Conservation (phyloP, 78 protist genomes). For the slime mould (Dictyostelium discoideum) region DNA sequence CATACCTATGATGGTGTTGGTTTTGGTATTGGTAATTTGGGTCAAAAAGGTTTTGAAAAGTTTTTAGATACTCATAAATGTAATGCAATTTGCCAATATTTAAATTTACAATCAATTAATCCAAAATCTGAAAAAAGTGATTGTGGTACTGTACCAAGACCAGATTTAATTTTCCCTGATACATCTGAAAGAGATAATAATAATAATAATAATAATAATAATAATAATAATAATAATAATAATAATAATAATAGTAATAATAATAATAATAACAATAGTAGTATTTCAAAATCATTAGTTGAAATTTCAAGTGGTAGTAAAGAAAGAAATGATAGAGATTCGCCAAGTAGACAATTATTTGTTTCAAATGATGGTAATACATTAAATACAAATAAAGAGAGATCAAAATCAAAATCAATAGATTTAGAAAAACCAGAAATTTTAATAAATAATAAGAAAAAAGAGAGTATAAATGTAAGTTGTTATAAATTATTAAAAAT, state of each 20-base stretch:
- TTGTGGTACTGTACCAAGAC: slow-evolving; percentile 80
- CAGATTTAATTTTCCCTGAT: slow-evolving; percentile 67
- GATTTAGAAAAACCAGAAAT: slow-evolving; percentile 31
- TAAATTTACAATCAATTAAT: slow-evolving; percentile 51
- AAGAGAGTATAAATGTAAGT: neutral
- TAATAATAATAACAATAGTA: neutral
- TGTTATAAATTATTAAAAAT: neutral
- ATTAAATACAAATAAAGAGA: slow-evolving; percentile 2
- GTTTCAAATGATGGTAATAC: neutral
- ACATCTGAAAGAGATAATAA: slow-evolving; percentile 27
- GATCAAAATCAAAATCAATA: slow-evolving; percentile 47
- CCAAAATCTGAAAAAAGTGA: slow-evolving; percentile 65
- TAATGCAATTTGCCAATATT: slow-evolving; percentile 88
- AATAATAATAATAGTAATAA: neutral
- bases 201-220: neutral
- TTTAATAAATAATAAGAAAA: slow-evolving; percentile 8
- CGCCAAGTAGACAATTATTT: slow-evolving; percentile 20
- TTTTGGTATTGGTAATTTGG: slow-evolving; percentile 92
- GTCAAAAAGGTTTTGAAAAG: slow-evolving; percentile 85
- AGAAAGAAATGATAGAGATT: neutral
- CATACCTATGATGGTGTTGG: slow-evolving; percentile 86
- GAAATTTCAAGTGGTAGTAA: slow-evolving; percentile 4
- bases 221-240: slow-evolving; percentile 2
- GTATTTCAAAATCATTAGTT: neutral
- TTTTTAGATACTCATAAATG: slow-evolving; percentile 90